Base-by-base conservation (phyloP, 1,139 yeast genomes). In the Candida sp. region DNA sequence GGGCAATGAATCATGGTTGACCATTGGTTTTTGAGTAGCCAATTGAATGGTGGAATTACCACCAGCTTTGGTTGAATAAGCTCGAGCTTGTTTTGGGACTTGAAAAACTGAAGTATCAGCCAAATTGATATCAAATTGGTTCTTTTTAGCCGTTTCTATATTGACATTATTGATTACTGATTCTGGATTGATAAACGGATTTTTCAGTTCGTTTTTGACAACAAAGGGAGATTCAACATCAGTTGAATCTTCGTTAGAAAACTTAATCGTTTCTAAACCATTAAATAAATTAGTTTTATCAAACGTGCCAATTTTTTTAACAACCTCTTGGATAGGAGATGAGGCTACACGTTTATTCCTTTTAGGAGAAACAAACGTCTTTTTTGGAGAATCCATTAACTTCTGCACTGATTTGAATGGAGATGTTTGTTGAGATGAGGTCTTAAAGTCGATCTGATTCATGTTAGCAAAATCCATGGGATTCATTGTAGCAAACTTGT, bases 11-110 rank as follows among this genome's bases (percentile, higher is more conserved):
- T 22, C 34, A 19, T 11, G 21, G 9, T 43, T 43, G 8, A 11
- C 38, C 2, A 34, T 21, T 8, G 55, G 55, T 27, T 41, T 48
- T 43, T 55, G 59, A 5, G 60, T 55, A 1, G 58, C 50, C 15
- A 55, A 42, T 29, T 46, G 48, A 19, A 56, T 43, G 1, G 58
- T 50, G 22, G 45, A 44, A 12, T 35, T 15, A 19, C 35, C 35
- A 12, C 21, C 22, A n/a, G 34, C 23, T 33, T 35, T 35, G 9
- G 42, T 29, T 12, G 41, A 33, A n/a, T 21, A 37, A n/a, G 30
- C 21, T 19, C 39, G 11, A 11, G 22, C 19, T 5, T 7, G 23
- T 6, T 25, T 23, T n/a, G 33, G 21, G 5, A 25, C 12, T 25
- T 12, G 12, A 12, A 32, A 32, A 9, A 6, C 19, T 5, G 19